phyloP scores from a whole-genome alignment of 1,284 basidiomycete genomes.

The Hortiboletus rubellus region DNA sequence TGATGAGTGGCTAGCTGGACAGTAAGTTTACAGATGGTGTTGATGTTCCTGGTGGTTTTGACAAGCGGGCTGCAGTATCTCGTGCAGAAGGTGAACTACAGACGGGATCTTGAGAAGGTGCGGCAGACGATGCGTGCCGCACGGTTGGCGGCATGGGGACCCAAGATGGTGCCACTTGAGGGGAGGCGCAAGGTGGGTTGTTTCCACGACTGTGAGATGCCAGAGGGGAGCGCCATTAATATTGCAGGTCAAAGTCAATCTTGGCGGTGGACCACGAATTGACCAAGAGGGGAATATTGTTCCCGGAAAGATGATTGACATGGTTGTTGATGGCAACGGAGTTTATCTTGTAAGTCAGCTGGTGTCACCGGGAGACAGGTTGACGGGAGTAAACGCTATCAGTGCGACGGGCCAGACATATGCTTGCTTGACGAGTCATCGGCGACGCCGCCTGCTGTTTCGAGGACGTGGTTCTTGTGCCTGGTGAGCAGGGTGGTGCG shows the following conservation, averaged over 20 bases:
- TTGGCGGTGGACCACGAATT: constrained; percentile 52
- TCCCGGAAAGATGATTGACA: constrained; percentile 59
- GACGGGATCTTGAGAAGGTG: constrained; percentile 68
- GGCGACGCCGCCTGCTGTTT: constrained; percentile 47
- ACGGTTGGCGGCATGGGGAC: constrained; percentile 71
- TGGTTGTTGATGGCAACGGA: constrained; percentile 72
- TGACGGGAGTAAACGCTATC: constrained; percentile 12
- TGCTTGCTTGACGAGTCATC: constrained; percentile 52
- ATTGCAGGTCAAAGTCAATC: constrained; percentile 64
- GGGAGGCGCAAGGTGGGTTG: constrained; percentile 64
- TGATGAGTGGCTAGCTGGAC: background rate
- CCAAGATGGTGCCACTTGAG: constrained; percentile 58
- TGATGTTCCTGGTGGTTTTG: constrained; percentile 72
- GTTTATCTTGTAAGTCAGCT: constrained; percentile 67
- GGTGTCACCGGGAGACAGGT: constrained; percentile 7
- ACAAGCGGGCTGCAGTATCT: constrained; percentile 79
- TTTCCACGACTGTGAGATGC: background rate
- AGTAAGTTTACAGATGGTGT: constrained; percentile 46
- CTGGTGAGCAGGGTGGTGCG: constrained; percentile 37
- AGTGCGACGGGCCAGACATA: constrained; percentile 54
- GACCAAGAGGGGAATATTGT: constrained; percentile 57
- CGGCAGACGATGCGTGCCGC: constrained; percentile 66
- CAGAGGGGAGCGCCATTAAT: constrained; percentile 2
- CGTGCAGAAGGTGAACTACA: constrained; percentile 76
- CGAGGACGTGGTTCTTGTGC: constrained; percentile 52